These are phyloP conservation scores for Candida nemodendra DNA, from an alignment of 805 yeast genomes.

Conservation along the genomic window DNA sequence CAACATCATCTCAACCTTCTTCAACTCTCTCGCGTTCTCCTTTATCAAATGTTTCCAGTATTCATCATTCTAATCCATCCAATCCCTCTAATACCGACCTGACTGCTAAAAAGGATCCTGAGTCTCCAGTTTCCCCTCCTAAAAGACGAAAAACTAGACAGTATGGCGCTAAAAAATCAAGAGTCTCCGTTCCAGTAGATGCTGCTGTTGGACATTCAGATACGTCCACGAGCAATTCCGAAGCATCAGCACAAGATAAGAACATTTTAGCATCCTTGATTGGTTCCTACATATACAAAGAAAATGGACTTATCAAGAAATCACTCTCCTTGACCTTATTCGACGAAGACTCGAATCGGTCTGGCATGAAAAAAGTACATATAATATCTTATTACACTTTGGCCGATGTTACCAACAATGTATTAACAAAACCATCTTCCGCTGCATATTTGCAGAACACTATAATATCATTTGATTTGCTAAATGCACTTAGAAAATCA, in stretches of 20 bases:
- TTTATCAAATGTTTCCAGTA: neutral
- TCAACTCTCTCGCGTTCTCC: neutral
- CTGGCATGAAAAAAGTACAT: constrained; percentile 47
- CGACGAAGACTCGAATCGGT: constrained; percentile 16
- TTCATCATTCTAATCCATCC: neutral
- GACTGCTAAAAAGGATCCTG: neutral
- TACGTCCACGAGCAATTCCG: neutral
- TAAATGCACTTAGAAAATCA: constrained; percentile 56
- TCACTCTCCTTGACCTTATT: constrained; percentile 67
- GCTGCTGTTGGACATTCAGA: neutral
- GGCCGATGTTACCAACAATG: constrained; percentile 63
- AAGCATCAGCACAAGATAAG: constrained; percentile 21
- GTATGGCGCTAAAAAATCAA: neutral
- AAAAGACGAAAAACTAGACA: constrained; percentile 5
- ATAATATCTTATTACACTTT: constrained; percentile 77
- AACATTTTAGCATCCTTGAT: constrained; percentile 56
- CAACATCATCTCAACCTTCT: neutral
- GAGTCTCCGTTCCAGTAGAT: neutral
- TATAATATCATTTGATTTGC: constrained; percentile 45
- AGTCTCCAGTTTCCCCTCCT: neutral
- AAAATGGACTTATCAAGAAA: constrained; percentile 76
- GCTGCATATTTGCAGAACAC: constrained; percentile 48
- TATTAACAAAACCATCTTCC: constrained; percentile 57
- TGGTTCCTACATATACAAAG: constrained; percentile 62
- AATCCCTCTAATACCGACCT: neutral